Evolutionary conservation across 768 basidiomycete genomes (phyloP).

Genomic region (Steccherinum ochraceum): DNA sequence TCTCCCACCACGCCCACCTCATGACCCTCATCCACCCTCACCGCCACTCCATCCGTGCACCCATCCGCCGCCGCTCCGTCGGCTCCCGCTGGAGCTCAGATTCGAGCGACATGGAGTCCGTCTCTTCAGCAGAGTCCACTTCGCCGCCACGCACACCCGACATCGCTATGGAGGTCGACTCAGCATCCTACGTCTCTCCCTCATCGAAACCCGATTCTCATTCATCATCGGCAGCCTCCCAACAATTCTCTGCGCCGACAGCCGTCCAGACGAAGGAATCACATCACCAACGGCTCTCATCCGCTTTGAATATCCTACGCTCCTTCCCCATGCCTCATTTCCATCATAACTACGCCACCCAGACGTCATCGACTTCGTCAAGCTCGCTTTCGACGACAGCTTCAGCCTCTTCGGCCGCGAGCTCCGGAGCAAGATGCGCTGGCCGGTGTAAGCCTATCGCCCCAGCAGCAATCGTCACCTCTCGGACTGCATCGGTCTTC

Average conservation of each 20-base stretch:
- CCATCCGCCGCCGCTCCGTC: neutral
- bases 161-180: slow-evolving; percentile 8
- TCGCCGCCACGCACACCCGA: slow-evolving; percentile 1
- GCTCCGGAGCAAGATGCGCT: neutral
- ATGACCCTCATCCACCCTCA: slow-evolving; percentile 24
- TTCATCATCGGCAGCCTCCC: neutral
- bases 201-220: slow-evolving; percentile 7
- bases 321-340: slow-evolving; percentile 23
- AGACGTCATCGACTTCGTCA: neutral
- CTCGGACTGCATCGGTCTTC: slow-evolving; percentile 1
- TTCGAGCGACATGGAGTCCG: neutral
- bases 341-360: slow-evolving; percentile 11
- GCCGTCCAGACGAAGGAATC: slow-evolving; percentile 1
- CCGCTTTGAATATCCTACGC: slow-evolving; percentile 23
- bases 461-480: neutral
- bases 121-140: neutral
- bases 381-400: neutral
- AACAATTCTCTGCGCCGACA: neutral
- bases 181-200: slow-evolving; percentile 11
- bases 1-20: slow-evolving; percentile 36
- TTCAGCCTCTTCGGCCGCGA: neutral
- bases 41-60: slow-evolving; percentile 8
- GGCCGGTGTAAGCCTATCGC: neutral
- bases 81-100: neutral
- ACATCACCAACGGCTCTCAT: slow-evolving; percentile 11